These are phyloP conservation scores for Canariomyces notabilis DNA, from an alignment of 2,329 filamentous ascomycete species.

Conservation along the genomic window DNA sequence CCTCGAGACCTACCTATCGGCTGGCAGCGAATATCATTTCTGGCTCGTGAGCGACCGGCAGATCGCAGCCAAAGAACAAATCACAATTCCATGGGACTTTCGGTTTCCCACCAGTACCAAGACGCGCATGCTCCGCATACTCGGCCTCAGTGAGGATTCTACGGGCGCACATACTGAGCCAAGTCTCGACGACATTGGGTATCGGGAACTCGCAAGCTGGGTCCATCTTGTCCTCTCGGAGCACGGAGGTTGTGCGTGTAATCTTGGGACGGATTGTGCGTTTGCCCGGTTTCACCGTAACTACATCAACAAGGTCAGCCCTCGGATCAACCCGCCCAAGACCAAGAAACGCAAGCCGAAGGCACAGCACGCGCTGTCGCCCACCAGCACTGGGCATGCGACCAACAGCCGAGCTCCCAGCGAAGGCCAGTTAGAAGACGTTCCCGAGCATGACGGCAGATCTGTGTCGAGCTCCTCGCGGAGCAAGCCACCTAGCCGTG, in stretches of 20 bases:
- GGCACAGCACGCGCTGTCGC: slow-evolving; percentile 50
- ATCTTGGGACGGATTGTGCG: slow-evolving; percentile 56
- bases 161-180: slow-evolving; percentile 43
- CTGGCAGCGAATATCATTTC: slow-evolving; percentile 77
- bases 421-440: slow-evolving; percentile 55
- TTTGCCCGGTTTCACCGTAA: slow-evolving; percentile 60
- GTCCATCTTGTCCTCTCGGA: slow-evolving; percentile 67
- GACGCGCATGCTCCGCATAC: slow-evolving; percentile 51
- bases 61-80: slow-evolving; percentile 61
- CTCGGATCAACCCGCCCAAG: slow-evolving; percentile 35
- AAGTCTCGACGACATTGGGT: slow-evolving; percentile 56
- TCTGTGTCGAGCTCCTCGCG: slow-evolving; percentile 49
- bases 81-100: slow-evolving; percentile 65
- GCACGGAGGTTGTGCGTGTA: slow-evolving; percentile 75
- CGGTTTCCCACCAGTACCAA: slow-evolving; percentile 52
- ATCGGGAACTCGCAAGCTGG: slow-evolving; percentile 57
- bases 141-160: slow-evolving; percentile 60
- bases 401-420: slow-evolving; percentile 61
- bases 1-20: slow-evolving; percentile 79
- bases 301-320: slow-evolving; percentile 45
- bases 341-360: slow-evolving; percentile 54
- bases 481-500: slow-evolving; percentile 63
- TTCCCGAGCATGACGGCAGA: slow-evolving; percentile 46
- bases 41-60: slow-evolving; percentile 82
- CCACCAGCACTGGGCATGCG: slow-evolving; percentile 57